These are phyloP conservation scores for Hericium coralloides DNA, from an alignment of 768 basidiomycete genomes.

Conservation along the genomic window DNA sequence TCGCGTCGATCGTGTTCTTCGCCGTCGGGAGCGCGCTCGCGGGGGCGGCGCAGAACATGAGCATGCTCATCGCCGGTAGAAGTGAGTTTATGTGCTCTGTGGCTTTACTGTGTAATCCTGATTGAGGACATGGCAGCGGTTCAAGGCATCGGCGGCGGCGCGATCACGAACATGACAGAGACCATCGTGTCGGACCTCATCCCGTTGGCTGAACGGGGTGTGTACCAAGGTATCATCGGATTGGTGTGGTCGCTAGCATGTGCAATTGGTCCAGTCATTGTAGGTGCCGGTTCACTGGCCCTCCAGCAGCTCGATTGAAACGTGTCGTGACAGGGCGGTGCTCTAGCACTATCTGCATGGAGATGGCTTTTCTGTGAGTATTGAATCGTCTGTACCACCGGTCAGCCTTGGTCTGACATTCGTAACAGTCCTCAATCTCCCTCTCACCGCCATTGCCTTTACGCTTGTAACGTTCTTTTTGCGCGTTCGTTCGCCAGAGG, in stretches of 20 bases:
- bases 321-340: background rate
- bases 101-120: background rate
- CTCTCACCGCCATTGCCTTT: conserved; percentile 21
- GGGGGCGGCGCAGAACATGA: conserved; percentile 24
- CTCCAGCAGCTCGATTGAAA: background rate
- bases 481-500: conserved; percentile 23
- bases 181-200: conserved; percentile 25
- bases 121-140: conserved; percentile 3
- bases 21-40: conserved; percentile 25
- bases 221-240: background rate
- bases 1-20: conserved; percentile 16
- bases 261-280: conserved; percentile 16
- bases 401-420: background rate
- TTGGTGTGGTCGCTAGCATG: conserved; percentile 6
- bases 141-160: conserved; percentile 20
- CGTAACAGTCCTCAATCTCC: conserved; percentile 25
- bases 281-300: background rate
- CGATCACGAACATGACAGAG: conserved; percentile 14
- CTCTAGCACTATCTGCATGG: background rate
- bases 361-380: background rate
- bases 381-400: background rate
- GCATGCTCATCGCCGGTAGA: conserved; percentile 24
- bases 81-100: background rate
- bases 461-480: conserved; percentile 21
- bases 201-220: conserved; percentile 23